Percentiles rank a stretch among this genome's conserved stretches.
Evolutionary conservation across 208 protist genomes (phyloP).

Genomic region (Trypanosoma mega): DNA sequence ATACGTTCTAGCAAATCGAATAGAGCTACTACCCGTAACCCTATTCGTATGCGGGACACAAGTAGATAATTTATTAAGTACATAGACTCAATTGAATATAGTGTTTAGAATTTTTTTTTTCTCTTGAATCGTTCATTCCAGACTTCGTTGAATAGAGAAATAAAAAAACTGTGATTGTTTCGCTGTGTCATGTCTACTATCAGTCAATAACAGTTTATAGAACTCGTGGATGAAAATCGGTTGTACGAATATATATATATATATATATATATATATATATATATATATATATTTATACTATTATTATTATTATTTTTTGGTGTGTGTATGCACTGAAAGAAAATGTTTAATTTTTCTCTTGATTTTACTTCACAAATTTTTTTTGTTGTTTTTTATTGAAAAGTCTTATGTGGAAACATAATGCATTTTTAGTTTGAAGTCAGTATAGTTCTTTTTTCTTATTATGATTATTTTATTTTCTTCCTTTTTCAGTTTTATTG

Average conservation of each 20-base stretch:
- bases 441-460: no score
- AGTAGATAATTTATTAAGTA: no score
- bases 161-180: no score
- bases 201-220: no score
- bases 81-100: no score
- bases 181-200: no score
- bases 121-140: no score
- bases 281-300: not conserved
- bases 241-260: constrained; percentile 2
- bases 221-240: not conserved
- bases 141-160: no score
- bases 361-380: not conserved
- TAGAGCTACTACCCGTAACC: constrained; percentile 24
- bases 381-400: not conserved
- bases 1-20: not conserved
- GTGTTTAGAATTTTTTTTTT: no score
- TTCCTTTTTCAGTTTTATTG: not conserved
- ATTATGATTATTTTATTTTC: not conserved
- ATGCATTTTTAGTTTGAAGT: no score
- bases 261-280: not conserved
- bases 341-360: constrained; percentile 3
- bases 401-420: constrained; percentile 6
- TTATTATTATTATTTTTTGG: not conserved
- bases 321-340: constrained; percentile 1
- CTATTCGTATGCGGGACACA: constrained; percentile 18